Base-by-base conservation (phyloP, 108 stramenopile species). In the Skeletonema marinoi region DNA sequence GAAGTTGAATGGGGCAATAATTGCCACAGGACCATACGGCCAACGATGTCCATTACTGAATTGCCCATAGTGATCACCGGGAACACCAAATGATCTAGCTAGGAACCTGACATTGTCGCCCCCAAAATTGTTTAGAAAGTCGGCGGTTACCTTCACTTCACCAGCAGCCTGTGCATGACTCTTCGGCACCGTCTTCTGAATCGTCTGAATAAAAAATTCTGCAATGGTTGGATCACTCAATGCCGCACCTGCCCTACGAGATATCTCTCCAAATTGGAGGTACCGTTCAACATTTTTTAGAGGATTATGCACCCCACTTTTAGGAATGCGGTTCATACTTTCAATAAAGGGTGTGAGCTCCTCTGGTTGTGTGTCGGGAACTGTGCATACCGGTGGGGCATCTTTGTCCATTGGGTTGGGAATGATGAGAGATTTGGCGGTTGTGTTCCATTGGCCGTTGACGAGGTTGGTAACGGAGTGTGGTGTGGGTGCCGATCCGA, bases 1-100 rank as follows among this genome's bases (percentile, higher is more conserved):
- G 73, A 98, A 98, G 73, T 99, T 99, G 82, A 99, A 99, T 7
- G 98, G 98, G 17, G 96, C 88, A 25, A 99, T 85, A 31, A 99
- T 80, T 5, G 95, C 96, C 7, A 97, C 96, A 1, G 97, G 90
- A 29, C 98, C 98, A 78, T 90, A 99, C 1, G 98, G 98, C 96
- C 95, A 98, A 17, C 98, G 95, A 81, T 97, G 96, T 9, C 98
- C 98, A 25, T 88, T 82, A 10, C 88, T 89, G 78, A 93, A 84
- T 86, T 99, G 98, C 21, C 98, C 98, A 36, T 90, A 93, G 72
- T 98, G 98, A 88, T 98, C 96, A 17, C 98, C 98, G 2, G 95
- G 90, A 7, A 97, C 94, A 32, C 91, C 90, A 85, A 96, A 95
- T 36, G 87, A 88, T 16, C 89, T 88, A 3, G 95, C 96, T 50